Evolutionary conservation across 2,329 filamentous ascomycete species (phyloP).

Genomic region (Raffaelea deltoideospora): DNA sequence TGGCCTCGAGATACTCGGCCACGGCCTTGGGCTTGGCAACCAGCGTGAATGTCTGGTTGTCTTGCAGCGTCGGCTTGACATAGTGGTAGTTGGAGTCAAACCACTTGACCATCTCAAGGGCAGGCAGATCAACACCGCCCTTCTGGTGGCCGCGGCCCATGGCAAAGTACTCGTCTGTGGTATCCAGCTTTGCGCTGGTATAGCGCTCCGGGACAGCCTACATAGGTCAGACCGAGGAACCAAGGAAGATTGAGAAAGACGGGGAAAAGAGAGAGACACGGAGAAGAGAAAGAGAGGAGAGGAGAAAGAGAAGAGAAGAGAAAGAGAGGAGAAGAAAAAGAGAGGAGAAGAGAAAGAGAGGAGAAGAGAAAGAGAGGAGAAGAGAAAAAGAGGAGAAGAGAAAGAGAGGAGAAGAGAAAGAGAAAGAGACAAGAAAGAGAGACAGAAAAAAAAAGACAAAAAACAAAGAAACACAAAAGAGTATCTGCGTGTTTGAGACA

Average conservation of each 20-base stretch:
- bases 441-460: background rate
- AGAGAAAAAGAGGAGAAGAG: no score
- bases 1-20: slow-evolving; percentile 87
- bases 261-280: no score
- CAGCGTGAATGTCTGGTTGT: slow-evolving; percentile 94
- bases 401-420: no score
- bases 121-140: slow-evolving; percentile 81
- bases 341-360: no score
- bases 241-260: background rate
- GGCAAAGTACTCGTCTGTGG: slow-evolving; percentile 95
- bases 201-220: slow-evolving; percentile 88
- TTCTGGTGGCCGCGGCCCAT: slow-evolving; percentile 99
- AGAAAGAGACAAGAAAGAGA: background rate
- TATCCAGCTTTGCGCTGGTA: slow-evolving; percentile 72
- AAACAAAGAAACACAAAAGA: background rate
- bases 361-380: no score
- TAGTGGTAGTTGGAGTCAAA: slow-evolving; percentile 99
- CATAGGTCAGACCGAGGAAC: background rate
- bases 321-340: no score
- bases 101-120: slow-evolving; percentile 99
- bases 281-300: no score
- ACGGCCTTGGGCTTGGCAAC: slow-evolving; percentile 81
- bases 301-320: background rate
- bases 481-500: no score
- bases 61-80: slow-evolving; percentile 95